Conservation (phyloP, 331 rosid species). For the Pyrus hybrid region DNA sequence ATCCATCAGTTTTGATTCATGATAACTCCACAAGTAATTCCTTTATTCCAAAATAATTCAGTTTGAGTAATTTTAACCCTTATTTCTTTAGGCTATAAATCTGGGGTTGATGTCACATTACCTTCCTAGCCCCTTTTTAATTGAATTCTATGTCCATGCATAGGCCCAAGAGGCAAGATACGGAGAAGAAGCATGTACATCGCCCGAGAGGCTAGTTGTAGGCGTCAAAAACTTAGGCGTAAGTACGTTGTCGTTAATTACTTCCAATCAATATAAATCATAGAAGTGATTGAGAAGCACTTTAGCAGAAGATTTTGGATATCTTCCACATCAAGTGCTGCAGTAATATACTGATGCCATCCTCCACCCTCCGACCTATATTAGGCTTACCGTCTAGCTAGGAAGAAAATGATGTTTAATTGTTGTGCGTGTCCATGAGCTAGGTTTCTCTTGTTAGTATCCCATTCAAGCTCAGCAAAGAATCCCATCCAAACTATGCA, state of each 20-base stretch:
- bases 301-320: neutral
- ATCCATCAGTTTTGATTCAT: slow-evolving; percentile 62
- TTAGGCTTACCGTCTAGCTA: neutral
- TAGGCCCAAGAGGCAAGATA: slow-evolving; percentile 23
- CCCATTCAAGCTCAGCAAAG: slow-evolving; percentile 4
- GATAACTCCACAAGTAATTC: slow-evolving; percentile 49
- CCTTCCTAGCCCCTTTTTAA: slow-evolving; percentile 19
- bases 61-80: neutral
- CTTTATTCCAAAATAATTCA: slow-evolving; percentile 12
- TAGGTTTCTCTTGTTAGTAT: neutral
- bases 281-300: slow-evolving; percentile 6
- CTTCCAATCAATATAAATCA: neutral
- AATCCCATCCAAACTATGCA: neutral
- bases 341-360: neutral
- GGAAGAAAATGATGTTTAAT: slow-evolving; percentile 6
- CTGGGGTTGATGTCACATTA: slow-evolving; percentile 10
- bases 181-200: neutral
- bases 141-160: slow-evolving; percentile 21
- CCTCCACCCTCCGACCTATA: slow-evolving; percentile 15
- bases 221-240: slow-evolving; percentile 27
- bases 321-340: neutral
- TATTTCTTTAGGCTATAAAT: neutral
- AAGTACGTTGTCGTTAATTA: slow-evolving; percentile 19
- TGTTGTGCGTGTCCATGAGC: neutral
- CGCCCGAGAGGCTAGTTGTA: slow-evolving; percentile 12